These are phyloP conservation scores for Echium plantagineum DNA, from an alignment of 257 asterid genomes.

Conservation along the genomic window DNA sequence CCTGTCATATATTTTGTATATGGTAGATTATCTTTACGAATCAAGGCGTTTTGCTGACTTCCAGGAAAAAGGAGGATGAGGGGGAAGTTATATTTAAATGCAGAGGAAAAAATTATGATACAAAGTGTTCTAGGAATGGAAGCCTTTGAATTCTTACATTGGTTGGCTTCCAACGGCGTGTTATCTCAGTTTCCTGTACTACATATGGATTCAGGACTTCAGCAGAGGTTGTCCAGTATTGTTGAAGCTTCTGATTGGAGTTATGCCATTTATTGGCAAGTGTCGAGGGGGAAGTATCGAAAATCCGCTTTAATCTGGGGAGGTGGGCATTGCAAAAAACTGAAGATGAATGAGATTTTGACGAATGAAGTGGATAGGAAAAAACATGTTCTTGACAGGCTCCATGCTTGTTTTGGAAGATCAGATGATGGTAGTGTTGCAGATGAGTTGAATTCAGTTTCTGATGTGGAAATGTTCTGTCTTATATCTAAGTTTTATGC, in stretches of 20 bases:
- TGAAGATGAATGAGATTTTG: constrained; percentile 26
- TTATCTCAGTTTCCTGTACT: constrained; percentile 55
- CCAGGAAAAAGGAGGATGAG: constrained; percentile 26
- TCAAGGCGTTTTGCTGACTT: too few species aligned
- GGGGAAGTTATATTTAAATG: constrained; percentile 44
- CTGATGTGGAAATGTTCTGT: constrained; percentile 66
- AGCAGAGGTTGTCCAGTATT: constrained; percentile 48
- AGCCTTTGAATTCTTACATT: constrained; percentile 56
- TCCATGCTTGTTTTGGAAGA: constrained; percentile 68
- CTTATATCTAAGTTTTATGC: constrained; percentile 71
- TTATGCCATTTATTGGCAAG: constrained; percentile 96
- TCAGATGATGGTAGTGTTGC: constrained; percentile 56
- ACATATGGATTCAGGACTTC: constrained; percentile 63
- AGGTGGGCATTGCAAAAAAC: constrained; percentile 64
- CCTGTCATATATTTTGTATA: too few species aligned
- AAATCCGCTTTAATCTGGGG: constrained; percentile 95
- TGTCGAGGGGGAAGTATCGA: constrained; percentile 72
- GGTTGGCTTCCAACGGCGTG: constrained; percentile 69
- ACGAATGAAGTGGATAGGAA: constrained; percentile 31
- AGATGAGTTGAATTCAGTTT: constrained; percentile 52
- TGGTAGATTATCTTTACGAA: too few species aligned
- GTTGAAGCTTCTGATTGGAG: constrained; percentile 77
- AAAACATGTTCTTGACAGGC: constrained; percentile 55
- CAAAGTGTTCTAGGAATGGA: constrained; percentile 68
- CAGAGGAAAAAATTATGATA: constrained; percentile 42